Base-by-base conservation (phyloP, 1,139 yeast genomes). In the Kurtzmaniella quercitrusa region DNA sequence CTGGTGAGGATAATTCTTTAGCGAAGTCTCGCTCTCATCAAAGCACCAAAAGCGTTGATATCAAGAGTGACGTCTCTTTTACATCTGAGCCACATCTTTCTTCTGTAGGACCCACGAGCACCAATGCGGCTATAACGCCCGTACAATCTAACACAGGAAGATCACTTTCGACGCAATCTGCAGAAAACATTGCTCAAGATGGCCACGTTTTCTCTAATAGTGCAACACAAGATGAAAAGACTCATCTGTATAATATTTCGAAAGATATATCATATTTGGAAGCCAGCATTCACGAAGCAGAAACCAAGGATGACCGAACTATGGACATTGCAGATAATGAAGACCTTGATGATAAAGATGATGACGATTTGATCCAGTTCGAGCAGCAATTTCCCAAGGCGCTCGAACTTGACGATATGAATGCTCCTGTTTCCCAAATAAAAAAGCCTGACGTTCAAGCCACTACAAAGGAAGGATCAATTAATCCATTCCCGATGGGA, bases 351-450 rank as follows among this genome's bases (percentile, higher is more conserved):
- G 33, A 41, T 6, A 16, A 42, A 14, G 43, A 41, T 21, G 46
- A 41, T 3, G 34, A 41, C 11, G 44, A 43, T 21, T 38, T 43
- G 25, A 41, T 43, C 29, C 41, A 43, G 8, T 43, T 43, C 33
- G 46, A 41, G 29, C 21, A 25, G 11, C 46, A 43, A 18, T 43
- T 41, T 18, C 46, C 46, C 11, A 43, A 41, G 21, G 31, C 46
- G 23, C 25, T 16, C 3, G 27, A 14, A 17, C 17, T 27, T 15
- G 36, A 31, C 14, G 36, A 31, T 14, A 3, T 31, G 5, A 9
- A 31, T 4, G 11, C 36, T 14, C 9, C 10, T 9, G 14, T 11
- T 5, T 4, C 31, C 10, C 14, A 11, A n/a, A 4, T 10, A 5
- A 27, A 27, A 27, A 27, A 10, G 10, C 5, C 31, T 27, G 31